Percentiles rank a stretch among this genome's conserved stretches.
These are phyloP conservation scores for Pulveroboletus sp. DNA, from an alignment of 768 basidiomycete species.

Conservation along the genomic window DNA sequence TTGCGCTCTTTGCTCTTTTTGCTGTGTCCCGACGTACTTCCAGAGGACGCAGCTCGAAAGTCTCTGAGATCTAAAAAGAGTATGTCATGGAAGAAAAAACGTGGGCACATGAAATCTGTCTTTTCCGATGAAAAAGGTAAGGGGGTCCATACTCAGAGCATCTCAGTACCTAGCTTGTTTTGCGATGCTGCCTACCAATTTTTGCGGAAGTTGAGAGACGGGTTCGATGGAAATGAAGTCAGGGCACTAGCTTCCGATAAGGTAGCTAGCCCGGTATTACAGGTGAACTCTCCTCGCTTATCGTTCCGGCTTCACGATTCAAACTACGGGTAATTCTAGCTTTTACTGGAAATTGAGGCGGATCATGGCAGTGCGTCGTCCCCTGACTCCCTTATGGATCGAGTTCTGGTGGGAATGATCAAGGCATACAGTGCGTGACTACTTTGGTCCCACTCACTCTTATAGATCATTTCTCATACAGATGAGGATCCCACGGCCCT, in stretches of 20 bases:
- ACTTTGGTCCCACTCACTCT: not conserved
- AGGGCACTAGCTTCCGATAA: constrained; percentile 73
- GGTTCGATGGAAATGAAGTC: constrained; percentile 67
- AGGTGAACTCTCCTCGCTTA: constrained; percentile 42
- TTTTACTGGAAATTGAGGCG: constrained; percentile 81
- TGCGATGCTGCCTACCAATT: constrained; percentile 39
- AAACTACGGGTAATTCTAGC: constrained; percentile 40
- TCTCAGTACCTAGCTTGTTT: constrained; percentile 47
- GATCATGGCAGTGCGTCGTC: constrained; percentile 56
- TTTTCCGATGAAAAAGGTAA: constrained; percentile 49
- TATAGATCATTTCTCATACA: constrained; percentile 19
- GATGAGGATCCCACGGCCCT: constrained; percentile 36
- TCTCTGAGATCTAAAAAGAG: constrained; percentile 83
- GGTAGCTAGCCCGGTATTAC: constrained; percentile 73
- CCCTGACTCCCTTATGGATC: constrained; percentile 76
- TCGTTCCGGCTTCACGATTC: constrained; percentile 5
- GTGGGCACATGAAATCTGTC: constrained; percentile 79
- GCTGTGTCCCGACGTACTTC: constrained; percentile 59
- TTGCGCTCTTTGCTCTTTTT: constrained; percentile 76
- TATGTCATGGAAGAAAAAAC: constrained; percentile 75
- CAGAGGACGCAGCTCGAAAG: constrained; percentile 36
- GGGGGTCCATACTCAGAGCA: constrained; percentile 25
- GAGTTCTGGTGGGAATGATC: constrained; percentile 73
- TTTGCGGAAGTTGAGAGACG: constrained; percentile 50
- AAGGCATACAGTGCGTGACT: constrained; percentile 54